These are phyloP conservation scores for Saccharomycopsis sp. DNA, from an alignment of 805 yeast species.

Conservation along the genomic window DNA sequence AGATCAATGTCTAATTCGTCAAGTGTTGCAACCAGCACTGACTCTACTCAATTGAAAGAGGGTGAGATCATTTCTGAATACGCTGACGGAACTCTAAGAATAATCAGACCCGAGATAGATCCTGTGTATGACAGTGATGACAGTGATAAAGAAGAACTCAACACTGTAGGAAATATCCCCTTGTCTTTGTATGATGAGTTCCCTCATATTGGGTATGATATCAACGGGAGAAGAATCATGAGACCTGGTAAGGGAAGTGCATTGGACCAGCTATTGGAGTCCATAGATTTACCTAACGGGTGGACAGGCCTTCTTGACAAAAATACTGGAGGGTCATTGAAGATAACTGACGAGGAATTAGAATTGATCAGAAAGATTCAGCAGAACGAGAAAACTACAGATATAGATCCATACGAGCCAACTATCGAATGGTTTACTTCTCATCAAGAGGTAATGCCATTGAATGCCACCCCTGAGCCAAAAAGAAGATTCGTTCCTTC, in stretches of 20 bases:
- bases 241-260: conserved; percentile 98
- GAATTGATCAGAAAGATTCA: conserved; percentile 84
- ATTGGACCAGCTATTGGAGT: conserved; percentile 79
- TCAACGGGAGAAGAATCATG: conserved; percentile 97
- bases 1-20: conserved; percentile 40
- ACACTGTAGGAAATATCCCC: conserved; percentile 93
- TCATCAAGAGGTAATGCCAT: conserved; percentile 79
- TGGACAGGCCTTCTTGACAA: conserved; percentile 97
- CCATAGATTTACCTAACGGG: conserved; percentile 93
- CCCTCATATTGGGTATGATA: conserved; percentile 96
- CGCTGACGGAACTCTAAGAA: conserved; percentile 76
- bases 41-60: conserved; percentile 27
- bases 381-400: conserved; percentile 77
- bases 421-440: conserved; percentile 93
- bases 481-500: conserved; percentile 96
- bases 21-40: conserved; percentile 31
- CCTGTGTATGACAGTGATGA: conserved; percentile 96
- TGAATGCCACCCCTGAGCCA: conserved; percentile 93
- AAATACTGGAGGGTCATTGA: conserved; percentile 77
- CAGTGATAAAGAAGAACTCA: conserved; percentile 60
- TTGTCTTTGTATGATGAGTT: conserved; percentile 89
- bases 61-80: conserved; percentile 18
- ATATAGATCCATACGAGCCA: conserved; percentile 86
- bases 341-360: conserved; percentile 79
- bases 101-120: conserved; percentile 80